Conservation (phyloP, 2,329 filamentous ascomycete genomes). For the Coleophoma crateriformis region DNA sequence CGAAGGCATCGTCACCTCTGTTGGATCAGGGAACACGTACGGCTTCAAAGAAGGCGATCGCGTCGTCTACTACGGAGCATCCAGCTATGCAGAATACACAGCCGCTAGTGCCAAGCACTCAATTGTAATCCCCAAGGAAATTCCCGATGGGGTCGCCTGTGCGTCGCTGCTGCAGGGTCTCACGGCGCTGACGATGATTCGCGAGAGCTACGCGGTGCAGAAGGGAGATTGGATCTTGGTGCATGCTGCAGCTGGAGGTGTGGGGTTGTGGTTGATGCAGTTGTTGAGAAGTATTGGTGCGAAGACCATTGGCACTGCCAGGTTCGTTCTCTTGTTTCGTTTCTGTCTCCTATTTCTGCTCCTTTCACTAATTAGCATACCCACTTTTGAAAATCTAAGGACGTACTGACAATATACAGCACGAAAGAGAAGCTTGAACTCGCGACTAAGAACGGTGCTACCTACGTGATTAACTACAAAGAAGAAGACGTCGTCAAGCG, state of each 20-base stretch:
- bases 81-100: constrained; percentile 52
- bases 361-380: not conserved
- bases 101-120: constrained; percentile 45
- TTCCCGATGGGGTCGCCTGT: constrained; percentile 58
- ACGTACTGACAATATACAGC: constrained; percentile 18
- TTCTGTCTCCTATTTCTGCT: not conserved
- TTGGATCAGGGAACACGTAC: constrained; percentile 45
- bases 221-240: constrained; percentile 77
- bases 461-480: constrained; percentile 65
- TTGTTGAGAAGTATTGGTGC: constrained; percentile 68
- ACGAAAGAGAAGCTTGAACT: constrained; percentile 66
- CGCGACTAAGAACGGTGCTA: constrained; percentile 65
- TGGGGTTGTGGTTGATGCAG: constrained; percentile 71
- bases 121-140: constrained; percentile 51
- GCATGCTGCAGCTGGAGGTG: constrained; percentile 81
- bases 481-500: constrained; percentile 50
- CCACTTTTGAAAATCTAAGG: too few relatives aligned
- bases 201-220: constrained; percentile 66
- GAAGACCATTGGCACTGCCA: constrained; percentile 73
- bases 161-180: constrained; percentile 75
- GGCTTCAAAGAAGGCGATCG: constrained; percentile 61
- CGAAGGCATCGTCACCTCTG: constrained; percentile 62
- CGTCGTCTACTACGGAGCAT: constrained; percentile 61
- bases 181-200: constrained; percentile 73
- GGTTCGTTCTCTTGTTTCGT: not conserved